Evolutionary conservation across 1,284 basidiomycete species (phyloP), one percentile per base, ranked within the genome.

Genomic region (Sanguinoderma infundibulare): DNA sequence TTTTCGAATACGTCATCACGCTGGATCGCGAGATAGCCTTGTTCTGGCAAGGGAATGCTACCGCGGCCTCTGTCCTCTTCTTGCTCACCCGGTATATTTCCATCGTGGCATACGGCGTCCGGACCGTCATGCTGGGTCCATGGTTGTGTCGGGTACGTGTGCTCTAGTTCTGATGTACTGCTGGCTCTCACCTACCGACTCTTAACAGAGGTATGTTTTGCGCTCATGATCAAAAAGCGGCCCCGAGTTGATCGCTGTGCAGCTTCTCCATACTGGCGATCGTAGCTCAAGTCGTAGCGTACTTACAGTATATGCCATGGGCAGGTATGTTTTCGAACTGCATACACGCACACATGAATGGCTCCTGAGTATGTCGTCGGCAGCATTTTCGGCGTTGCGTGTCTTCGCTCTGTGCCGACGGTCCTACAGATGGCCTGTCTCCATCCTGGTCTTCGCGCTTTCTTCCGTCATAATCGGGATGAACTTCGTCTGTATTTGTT

Each of bases 11-110:
- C 7, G n/a, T n/a, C 9, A 34, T 53, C 52, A 53, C 52, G 14
- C 28, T 53, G 22, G 36, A 53, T 20, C 52, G 52, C 22, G 52
- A 53, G 28, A 35, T 40, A 28, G 36, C 24, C 8, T 28, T 53
- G 52, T 26, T 53, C 28, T 53, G 52, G 52, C 28, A n/a, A 15
- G 20, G 36, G 4, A 26, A 36, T 2, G 17, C 24, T 8, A 38
- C 35, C 17, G 52, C 35, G 26, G 52, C 52, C 9, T 39, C 52
- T 4, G 36, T 53, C 24, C 52, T 53, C 22, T 53, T 53, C 52
- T 17, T 53, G 17, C 52, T 53, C 36, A 53, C 52, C 20, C 34
- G 52, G 24, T 53, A 50, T n/a, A 36, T 53, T 12, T 53, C 52
- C 5, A 5, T 53, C n/a, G 47, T 32, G 26, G 17, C 47, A 17